Conservation (phyloP, 140 eudicot species). For the Oenanthe javanica region DNA sequence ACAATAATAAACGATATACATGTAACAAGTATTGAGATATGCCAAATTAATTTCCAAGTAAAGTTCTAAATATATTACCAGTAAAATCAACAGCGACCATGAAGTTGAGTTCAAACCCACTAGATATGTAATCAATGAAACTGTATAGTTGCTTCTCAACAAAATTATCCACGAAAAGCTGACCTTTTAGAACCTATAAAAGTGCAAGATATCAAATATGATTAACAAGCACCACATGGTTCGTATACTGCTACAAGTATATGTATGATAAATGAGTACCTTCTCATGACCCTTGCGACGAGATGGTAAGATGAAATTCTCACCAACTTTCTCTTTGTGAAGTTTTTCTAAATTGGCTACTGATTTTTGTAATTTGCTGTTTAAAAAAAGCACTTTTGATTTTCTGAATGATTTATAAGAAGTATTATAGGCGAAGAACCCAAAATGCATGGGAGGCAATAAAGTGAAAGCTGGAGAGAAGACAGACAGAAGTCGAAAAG, state of each 20-base stretch:
- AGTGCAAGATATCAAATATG: slow-evolving; percentile 12
- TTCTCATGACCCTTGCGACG: slow-evolving; percentile 45
- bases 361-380: slow-evolving; percentile 73
- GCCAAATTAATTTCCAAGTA: slow-evolving; percentile 24
- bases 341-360: slow-evolving; percentile 54
- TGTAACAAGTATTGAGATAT: background rate
- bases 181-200: slow-evolving; percentile 65
- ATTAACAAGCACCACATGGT: background rate
- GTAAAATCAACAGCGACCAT: slow-evolving; percentile 99
- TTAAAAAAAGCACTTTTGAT: background rate
- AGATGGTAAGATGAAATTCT: slow-evolving; percentile 49
- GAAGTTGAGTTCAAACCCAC: slow-evolving; percentile 92
- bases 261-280: slow-evolving; percentile 26
- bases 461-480: background rate
- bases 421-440: background rate
- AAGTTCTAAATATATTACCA: slow-evolving; percentile 25
- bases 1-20: background rate
- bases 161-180: slow-evolving; percentile 69
- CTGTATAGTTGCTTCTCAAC: slow-evolving; percentile 59
- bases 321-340: slow-evolving; percentile 47
- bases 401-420: background rate
- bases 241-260: background rate
- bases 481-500: background rate
- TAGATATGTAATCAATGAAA: slow-evolving; percentile 81
- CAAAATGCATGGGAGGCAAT: background rate